Percentiles rank a stretch among this genome's conserved stretches.
phyloP scores from a whole-genome alignment of 2,329 filamentous ascomycete species.

The Pseudofabraea citricarpa region DNA sequence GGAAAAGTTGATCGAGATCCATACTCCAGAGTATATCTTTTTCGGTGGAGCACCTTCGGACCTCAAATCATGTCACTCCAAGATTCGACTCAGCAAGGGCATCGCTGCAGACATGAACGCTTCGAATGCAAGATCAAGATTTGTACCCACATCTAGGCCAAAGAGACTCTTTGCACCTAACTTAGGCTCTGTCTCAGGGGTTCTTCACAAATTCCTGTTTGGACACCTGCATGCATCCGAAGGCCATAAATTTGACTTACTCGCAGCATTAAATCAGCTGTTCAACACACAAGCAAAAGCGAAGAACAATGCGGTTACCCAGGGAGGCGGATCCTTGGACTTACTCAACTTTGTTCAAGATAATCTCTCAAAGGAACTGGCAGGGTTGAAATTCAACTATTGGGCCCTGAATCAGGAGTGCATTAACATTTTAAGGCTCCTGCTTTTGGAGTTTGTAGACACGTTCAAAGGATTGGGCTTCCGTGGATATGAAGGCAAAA shows the following conservation, averaged over 20 bases:
- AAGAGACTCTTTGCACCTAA: neutral
- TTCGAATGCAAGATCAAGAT: neutral
- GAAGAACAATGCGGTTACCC: neutral
- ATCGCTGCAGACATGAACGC: neutral
- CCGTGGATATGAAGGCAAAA: neutral
- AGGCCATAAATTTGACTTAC: neutral
- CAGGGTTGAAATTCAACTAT: neutral
- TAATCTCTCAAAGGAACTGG: neutral
- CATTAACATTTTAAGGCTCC: neutral
- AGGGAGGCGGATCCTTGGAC: neutral
- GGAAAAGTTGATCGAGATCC: conserved; percentile 1
- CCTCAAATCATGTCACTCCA: neutral
- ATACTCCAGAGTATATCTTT: conserved; percentile 1
- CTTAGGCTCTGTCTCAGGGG: neutral
- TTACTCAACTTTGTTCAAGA: neutral
- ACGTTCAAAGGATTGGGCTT: neutral
- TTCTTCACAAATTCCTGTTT: neutral
- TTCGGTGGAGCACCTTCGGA: neutral
- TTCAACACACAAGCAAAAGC: neutral
- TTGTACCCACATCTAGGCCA: neutral
- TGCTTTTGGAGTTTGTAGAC: neutral
- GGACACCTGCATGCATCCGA: no score
- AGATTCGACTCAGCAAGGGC: neutral
- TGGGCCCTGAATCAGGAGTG: neutral
- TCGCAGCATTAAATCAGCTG: neutral